Conservation (phyloP, 2,329 filamentous ascomycete species). For the Microdochium trichocladiopsis region DNA sequence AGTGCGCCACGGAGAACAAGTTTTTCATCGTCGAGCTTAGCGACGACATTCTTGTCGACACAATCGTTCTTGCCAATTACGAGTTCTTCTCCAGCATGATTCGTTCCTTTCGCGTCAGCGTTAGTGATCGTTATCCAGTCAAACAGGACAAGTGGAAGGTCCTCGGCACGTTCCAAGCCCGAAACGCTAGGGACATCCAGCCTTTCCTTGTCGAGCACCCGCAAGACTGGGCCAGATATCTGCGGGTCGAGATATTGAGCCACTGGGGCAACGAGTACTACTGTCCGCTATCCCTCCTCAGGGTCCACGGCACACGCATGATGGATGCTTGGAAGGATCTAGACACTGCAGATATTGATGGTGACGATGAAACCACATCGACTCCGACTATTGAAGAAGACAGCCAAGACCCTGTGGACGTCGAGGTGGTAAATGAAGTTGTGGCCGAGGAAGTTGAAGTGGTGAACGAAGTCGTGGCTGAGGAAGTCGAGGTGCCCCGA, state of each 20-base stretch:
- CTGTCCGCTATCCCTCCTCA: conserved; percentile 82
- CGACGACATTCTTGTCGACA: conserved; percentile 81
- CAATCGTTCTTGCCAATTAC: conserved; percentile 94
- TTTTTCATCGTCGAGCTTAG: conserved; percentile 93
- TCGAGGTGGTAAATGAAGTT: conserved; percentile 17
- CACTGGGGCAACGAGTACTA: conserved; percentile 98
- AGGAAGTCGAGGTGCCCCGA: conserved; percentile 10
- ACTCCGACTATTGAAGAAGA: neutral
- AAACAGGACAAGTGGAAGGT: conserved; percentile 90
- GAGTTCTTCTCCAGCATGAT: conserved; percentile 99
- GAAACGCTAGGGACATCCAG: conserved; percentile 89
- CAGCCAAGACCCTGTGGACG: conserved; percentile 17
- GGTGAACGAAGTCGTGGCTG: conserved; percentile 8
- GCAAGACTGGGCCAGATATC: conserved; percentile 89
- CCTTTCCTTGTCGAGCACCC: conserved; percentile 92
- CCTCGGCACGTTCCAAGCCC: conserved; percentile 80
- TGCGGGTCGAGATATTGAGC: conserved; percentile 83
- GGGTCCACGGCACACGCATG: conserved; percentile 94
- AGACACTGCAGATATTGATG: conserved; percentile 60
- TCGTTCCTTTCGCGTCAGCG: conserved; percentile 81
- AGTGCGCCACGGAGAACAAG: conserved; percentile 81
- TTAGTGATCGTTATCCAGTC: conserved; percentile 90
- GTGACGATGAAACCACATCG: conserved; percentile 35
- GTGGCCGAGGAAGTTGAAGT: no score
- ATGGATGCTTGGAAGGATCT: conserved; percentile 87